Conservation (phyloP, 2,329 filamentous ascomycete genomes). For the Penicillium sp. region DNA sequence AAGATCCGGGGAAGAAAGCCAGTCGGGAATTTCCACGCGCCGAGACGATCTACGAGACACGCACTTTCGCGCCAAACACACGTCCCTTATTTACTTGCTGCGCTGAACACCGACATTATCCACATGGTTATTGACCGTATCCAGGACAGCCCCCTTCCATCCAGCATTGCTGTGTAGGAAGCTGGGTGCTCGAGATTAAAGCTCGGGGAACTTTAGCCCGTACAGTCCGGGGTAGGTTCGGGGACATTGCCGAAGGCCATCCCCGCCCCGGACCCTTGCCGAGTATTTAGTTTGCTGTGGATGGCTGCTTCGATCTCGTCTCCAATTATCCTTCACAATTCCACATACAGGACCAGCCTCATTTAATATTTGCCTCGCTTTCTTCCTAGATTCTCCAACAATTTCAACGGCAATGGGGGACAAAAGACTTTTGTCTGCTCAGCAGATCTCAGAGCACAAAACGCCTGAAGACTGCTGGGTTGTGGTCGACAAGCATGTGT, state of each 20-base stretch:
- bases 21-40: too few species aligned
- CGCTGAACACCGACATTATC: too few species aligned
- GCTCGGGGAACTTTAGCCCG: slow-evolving; percentile 5
- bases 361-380: background rate
- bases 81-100: too few species aligned
- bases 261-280: slow-evolving; percentile 7
- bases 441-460: slow-evolving; percentile 52
- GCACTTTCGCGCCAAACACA: too few species aligned
- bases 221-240: slow-evolving; percentile 21
- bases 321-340: background rate
- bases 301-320: background rate
- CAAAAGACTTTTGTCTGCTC: slow-evolving; percentile 37
- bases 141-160: too few species aligned
- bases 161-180: background rate
- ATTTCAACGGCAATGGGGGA: slow-evolving; percentile 24
- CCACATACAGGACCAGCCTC: background rate
- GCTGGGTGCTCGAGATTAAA: background rate
- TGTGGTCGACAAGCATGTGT: slow-evolving; percentile 65
- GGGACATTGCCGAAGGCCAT: slow-evolving; percentile 15
- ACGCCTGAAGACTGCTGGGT: slow-evolving; percentile 60
- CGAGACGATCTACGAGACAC: too few species aligned
- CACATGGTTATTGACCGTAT: too few species aligned
- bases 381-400: background rate
- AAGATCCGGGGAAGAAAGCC: too few species aligned
- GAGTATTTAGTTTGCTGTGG: slow-evolving; percentile 21